Evolutionary conservation across 371 early-diverging fungal species (phyloP).

Genomic region (Mucor saturninus): DNA sequence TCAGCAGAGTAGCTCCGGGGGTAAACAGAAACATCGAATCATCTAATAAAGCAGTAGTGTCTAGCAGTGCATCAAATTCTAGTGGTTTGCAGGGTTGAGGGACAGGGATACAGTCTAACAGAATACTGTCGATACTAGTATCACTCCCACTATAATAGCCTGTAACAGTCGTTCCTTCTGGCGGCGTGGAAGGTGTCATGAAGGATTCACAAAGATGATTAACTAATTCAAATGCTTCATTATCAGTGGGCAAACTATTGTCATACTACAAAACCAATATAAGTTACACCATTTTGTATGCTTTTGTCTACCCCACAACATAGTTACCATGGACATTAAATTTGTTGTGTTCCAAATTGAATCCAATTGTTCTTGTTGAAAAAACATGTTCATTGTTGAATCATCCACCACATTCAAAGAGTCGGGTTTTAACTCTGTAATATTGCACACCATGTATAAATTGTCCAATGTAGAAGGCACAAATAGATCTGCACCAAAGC

Average conservation of each 20-base stretch:
- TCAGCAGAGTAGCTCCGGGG: too few relatives aligned
- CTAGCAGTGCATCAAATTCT: background rate
- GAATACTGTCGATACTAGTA: background rate
- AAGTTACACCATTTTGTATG: background rate
- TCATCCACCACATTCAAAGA: too few relatives aligned
- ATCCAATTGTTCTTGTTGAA: background rate
- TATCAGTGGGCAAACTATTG: conserved; percentile 2
- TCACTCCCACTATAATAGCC: background rate
- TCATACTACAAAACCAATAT: background rate
- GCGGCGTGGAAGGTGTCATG: conserved; percentile 7
- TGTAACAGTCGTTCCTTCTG: background rate
- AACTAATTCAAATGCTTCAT: conserved; percentile 8
- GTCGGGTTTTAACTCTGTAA: conserved; percentile 5
- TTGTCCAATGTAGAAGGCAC: conserved; percentile 8
- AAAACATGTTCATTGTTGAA: background rate
- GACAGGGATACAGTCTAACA: background rate
- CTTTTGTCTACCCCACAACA: background rate
- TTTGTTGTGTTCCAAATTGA: background rate
- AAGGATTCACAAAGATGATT: conserved; percentile 11
- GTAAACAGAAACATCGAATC: background rate
- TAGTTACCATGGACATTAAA: conserved; percentile 13
- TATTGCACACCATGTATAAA: conserved; percentile 24
- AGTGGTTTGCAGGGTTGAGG: background rate
- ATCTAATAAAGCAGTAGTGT: background rate
- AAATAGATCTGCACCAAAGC: conserved; percentile 28